Base-by-base conservation (phyloP, 139 green algal genomes). In the Auxenochlorella pyrenoidosa region DNA sequence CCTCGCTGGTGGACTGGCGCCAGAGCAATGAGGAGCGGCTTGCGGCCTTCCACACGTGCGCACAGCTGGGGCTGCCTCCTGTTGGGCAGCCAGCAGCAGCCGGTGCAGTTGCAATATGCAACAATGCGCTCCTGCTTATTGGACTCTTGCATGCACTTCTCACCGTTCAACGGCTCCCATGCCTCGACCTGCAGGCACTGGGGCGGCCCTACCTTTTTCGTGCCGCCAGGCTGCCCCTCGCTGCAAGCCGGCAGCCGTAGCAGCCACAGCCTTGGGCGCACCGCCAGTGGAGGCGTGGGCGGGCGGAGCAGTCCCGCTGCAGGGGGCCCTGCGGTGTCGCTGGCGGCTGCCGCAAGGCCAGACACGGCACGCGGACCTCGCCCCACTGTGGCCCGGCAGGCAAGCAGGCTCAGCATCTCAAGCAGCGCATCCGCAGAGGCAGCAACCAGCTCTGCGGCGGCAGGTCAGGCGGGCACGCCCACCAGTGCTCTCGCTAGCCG, bases 391-490 rank as follows among this genome's bases (percentile, higher is more conserved):
- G 47, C 18, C 13, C 78, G 78, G 40, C 80, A 85, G 80, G 21
- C 66, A 15, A 85, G 80, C 80, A 72, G 80, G 63, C 80, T 85
- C 80, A 85, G 80, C 80, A 60, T 85, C 28, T 75, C 80, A 16
- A 85, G 80, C 59, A 75, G 63, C 60, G 40, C 54, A 32, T 34
- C 54, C 38, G 79, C 79, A 36, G 79, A 41, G 34, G 30, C 60
- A 16, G 59, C 40, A 8, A 36, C 60, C 24, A 8, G 24, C 40
- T 24, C 30, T 13, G 24, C 76, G 5, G 28, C 47, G 24, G 47
- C 13, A 10, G 44, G 54, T 1, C 30, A 32, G n/a, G 75, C 44
- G 15, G 68, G 54, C 68, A 43, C 68, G 13, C 68, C 54, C 54
- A 63, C 54, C 54, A 63, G 54, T 13, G 34, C 34, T 43, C 34